Evolutionary conservation across 345 rosid genomes (phyloP).

Genomic region (Zanthoxylum bungeanum): DNA sequence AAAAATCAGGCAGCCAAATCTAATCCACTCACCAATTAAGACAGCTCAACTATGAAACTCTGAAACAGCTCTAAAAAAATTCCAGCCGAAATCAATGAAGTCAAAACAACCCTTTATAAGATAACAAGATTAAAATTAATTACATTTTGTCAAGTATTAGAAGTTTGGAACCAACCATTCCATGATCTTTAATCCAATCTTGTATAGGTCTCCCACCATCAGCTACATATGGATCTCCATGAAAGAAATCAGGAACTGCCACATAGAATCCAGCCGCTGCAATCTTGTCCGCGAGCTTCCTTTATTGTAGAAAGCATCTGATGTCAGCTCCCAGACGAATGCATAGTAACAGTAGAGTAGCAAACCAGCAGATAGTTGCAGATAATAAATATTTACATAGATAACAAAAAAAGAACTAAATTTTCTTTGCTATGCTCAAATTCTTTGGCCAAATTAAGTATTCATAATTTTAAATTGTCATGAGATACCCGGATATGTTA

Average conservation of each 20-base stretch:
- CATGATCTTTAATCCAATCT: constrained; percentile 70
- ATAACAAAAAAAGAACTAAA: not conserved
- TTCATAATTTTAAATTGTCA: too few relatives aligned
- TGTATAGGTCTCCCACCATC: constrained; percentile 37
- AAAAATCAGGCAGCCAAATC: not conserved
- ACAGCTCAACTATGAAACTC: not conserved
- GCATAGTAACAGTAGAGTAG: not conserved
- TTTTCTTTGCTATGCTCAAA: not conserved
- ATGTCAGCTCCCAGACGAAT: constrained; percentile 1
- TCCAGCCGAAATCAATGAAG: not conserved
- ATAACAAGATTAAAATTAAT: not conserved
- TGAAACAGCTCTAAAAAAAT: not conserved
- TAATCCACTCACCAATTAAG: not conserved
- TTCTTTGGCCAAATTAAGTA: too few relatives aligned
- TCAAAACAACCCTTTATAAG: not conserved
- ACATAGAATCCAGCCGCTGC: constrained; percentile 70
- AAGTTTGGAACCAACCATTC: constrained; percentile 42
- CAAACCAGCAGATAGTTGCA: not conserved
- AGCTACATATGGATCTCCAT: constrained; percentile 55
- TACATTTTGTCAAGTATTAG: not conserved
- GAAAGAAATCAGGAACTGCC: constrained; percentile 65
- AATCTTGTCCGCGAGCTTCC: constrained; percentile 80
- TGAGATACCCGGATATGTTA: not conserved
- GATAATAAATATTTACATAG: not conserved
- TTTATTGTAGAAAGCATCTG: constrained; percentile 20